A percentile compares a stretch with the other conserved stretches of the same genome.
Evolutionary conservation across 129 eudicot species (phyloP).

Genomic region (Centrapalus pauciflorus): DNA sequence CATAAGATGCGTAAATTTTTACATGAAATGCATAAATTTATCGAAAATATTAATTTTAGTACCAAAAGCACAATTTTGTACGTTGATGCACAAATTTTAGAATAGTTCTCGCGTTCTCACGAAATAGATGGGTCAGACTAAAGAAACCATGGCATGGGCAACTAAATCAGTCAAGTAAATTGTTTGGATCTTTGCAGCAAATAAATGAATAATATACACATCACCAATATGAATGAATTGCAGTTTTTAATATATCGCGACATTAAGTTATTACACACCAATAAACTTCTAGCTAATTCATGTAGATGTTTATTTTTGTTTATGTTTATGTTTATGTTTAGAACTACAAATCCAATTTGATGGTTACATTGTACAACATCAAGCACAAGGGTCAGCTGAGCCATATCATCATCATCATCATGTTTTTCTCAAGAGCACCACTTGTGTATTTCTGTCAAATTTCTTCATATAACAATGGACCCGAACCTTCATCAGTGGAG

Average conservation of each 20-base stretch:
- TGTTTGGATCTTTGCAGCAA: slow-evolving; percentile 8
- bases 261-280: slow-evolving; percentile 1
- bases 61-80: no score
- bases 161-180: no score
- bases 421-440: slow-evolving; percentile 9
- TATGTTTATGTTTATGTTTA: no score
- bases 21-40: no score
- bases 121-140: no score
- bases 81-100: no score
- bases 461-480: neutral
- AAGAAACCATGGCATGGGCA: no score
- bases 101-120: no score
- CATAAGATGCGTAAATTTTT: no score
- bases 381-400: neutral
- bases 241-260: no score
- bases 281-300: neutral
- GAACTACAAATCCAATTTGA: slow-evolving; percentile 3
- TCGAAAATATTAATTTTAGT: no score
- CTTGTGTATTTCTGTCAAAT: neutral
- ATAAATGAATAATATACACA: neutral
- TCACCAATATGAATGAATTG: neutral
- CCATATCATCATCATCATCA: no score
- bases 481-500: neutral
- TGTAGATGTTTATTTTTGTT: neutral
- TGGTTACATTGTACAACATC: slow-evolving; percentile 21